These are phyloP conservation scores for Epithemia pelagica DNA, from an alignment of 108 stramenopile species.

Conservation along the genomic window DNA sequence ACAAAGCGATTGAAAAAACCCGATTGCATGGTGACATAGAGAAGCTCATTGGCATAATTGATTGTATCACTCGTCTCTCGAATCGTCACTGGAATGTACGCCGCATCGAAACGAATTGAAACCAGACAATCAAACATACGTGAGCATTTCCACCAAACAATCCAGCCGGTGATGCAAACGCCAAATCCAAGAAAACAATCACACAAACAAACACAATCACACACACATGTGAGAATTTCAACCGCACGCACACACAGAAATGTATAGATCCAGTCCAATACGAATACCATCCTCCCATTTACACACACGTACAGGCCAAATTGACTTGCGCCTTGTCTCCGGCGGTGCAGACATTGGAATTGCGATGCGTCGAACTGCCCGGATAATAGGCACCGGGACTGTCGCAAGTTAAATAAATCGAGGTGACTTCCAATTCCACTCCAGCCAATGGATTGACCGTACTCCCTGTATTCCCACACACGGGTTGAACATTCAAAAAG, in stretches of 20 bases:
- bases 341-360: conserved; percentile 27
- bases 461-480: neutral
- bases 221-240: too few species aligned
- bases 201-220: too few species aligned
- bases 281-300: too few species aligned
- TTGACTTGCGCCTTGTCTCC: conserved; percentile 34
- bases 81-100: neutral
- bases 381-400: conserved; percentile 58
- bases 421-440: neutral
- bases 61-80: neutral
- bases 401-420: conserved; percentile 24
- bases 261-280: too few species aligned
- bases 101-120: too few species aligned
- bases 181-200: too few species aligned
- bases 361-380: conserved; percentile 46
- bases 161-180: too few species aligned
- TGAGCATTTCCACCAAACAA: too few species aligned
- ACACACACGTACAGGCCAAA: neutral
- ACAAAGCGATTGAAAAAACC: neutral
- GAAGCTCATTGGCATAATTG: neutral
- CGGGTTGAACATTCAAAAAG: neutral
- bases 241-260: too few species aligned
- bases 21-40: neutral
- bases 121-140: too few species aligned
- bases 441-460: neutral